phyloP scores from a whole-genome alignment of 805 yeast species.

The Candida schatavii region DNA sequence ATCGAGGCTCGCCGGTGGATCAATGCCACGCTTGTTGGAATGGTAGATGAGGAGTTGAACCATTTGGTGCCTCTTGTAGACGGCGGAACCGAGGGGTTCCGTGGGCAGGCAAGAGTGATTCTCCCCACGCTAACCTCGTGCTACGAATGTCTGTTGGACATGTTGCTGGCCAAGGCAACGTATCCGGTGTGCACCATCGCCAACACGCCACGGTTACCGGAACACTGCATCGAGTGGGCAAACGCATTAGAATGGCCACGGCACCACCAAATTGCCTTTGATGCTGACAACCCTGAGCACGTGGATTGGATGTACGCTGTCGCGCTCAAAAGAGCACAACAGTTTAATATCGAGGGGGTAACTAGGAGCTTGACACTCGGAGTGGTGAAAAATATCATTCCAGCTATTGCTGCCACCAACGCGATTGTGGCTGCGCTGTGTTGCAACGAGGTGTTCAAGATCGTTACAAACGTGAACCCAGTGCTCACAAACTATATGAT shows the following conservation, averaged over 20 bases:
- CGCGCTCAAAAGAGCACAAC: constrained; percentile 57
- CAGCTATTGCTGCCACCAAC: constrained; percentile 92
- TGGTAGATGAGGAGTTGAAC: constrained; percentile 51
- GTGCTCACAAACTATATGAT: constrained; percentile 74
- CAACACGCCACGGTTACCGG: constrained; percentile 89
- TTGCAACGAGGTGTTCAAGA: constrained; percentile 80
- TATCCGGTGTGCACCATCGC: constrained; percentile 94
- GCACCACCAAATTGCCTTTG: constrained; percentile 47
- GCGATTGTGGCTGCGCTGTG: constrained; percentile 89
- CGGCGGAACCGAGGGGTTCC: constrained; percentile 94
- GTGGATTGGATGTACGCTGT: constrained; percentile 58
- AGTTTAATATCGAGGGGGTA: constrained; percentile 72
- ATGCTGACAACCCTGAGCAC: constrained; percentile 67
- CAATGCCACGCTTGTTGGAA: constrained; percentile 59
- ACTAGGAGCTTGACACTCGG: constrained; percentile 74
- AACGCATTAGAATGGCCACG: constrained; percentile 72
- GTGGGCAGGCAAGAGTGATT: constrained; percentile 87
- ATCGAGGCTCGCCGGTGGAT: constrained; percentile 92
- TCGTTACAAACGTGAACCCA: constrained; percentile 69
- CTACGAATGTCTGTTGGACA: constrained; percentile 84
- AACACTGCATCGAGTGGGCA: constrained; percentile 93
- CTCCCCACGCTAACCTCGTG: constrained; percentile 85
- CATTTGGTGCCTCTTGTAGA: constrained; percentile 59
- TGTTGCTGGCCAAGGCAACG: constrained; percentile 61
- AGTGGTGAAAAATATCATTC: constrained; percentile 86